A percentile compares a stretch with the other conserved stretches of the same genome.
These are phyloP conservation scores for Colletotrichum neosansevieriae DNA, from an alignment of 2,329 filamentous ascomycete species.

Conservation along the genomic window DNA sequence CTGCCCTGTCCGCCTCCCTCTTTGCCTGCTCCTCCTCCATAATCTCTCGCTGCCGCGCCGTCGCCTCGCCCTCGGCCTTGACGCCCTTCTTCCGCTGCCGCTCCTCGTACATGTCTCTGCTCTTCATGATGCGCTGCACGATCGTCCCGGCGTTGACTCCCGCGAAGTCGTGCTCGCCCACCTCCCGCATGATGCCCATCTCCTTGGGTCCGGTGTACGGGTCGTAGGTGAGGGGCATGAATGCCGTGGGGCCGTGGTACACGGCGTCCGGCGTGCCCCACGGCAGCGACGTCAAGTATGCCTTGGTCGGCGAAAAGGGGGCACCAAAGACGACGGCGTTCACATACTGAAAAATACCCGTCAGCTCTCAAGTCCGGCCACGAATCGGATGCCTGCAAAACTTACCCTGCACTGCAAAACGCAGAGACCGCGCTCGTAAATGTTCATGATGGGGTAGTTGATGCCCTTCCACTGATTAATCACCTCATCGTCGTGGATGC, in stretches of 20 bases:
- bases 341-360: slow-evolving; percentile 73
- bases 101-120: slow-evolving; percentile 89
- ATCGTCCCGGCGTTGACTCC: slow-evolving; percentile 94
- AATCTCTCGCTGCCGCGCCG: slow-evolving; percentile 71
- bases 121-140: slow-evolving; percentile 89
- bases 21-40: slow-evolving; percentile 69
- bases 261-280: slow-evolving; percentile 81
- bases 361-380: background rate
- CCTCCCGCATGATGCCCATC: slow-evolving; percentile 86
- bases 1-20: slow-evolving; percentile 57
- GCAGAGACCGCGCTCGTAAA: slow-evolving; percentile 94
- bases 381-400: no score
- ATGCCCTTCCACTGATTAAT: slow-evolving; percentile 98
- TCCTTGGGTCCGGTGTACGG: slow-evolving; percentile 84
- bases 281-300: slow-evolving; percentile 82
- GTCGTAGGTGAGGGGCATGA: slow-evolving; percentile 84
- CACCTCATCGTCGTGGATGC: slow-evolving; percentile 93
- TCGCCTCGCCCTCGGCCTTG: slow-evolving; percentile 82
- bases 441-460: slow-evolving; percentile 99
- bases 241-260: slow-evolving; percentile 96
- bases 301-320: slow-evolving; percentile 84
- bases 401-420: slow-evolving; percentile 90
- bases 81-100: slow-evolving; percentile 90
- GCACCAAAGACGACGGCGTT: slow-evolving; percentile 90
- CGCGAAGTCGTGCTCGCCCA: slow-evolving; percentile 81